Base-by-base conservation (phyloP, 257 asterid species). In the Lycium barbarum region DNA sequence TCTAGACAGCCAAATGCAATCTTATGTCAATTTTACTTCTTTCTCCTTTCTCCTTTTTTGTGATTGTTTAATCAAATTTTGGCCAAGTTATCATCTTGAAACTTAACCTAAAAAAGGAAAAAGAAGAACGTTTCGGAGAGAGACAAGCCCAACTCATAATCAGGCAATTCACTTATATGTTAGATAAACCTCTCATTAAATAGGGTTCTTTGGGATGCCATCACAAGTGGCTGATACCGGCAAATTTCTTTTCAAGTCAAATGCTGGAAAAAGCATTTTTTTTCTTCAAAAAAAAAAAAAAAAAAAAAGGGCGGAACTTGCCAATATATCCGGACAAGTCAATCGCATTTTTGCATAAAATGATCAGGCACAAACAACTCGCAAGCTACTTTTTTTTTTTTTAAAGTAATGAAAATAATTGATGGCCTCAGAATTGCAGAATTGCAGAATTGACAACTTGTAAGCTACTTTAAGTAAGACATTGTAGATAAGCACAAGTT, bases 381-480 rank as follows among this genome's bases (percentile, higher is more conserved):
- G 7, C 3, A 74, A 51, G 33, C 33, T 26, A 26, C 33, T 26
- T 26, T 26, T 26, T 26, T 26, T 26, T 26, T 26, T 26, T 26
- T 26, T 26, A 26, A 26, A 26, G 33, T 26, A 26, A 26, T 26
- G 33, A 26, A 26, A 26, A 26, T 26, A 26, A 26, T 26, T 26
- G 33, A 26, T 26, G 33, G 33, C 33, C 33, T 26, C 33, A 26
- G 33, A 26, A 26, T 26, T 26, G 33, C 33, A 26, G 33, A 26
- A 26, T 26, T 26, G 33, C 33, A 26, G 33, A 26, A 26, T 26
- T 26, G 33, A 26, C 33, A 26, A 26, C 33, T 26, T 26, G 33
- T 26, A 26, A 49, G 81, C 62, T 74, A 74, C 43, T 49, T 20
- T 74, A 49, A 22, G 81, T 2, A 74, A 22, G 81, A 51, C 81